Evolutionary conservation across 2,329 filamentous ascomycete species (phyloP).

Genomic region (Leptographium radiaticola): DNA sequence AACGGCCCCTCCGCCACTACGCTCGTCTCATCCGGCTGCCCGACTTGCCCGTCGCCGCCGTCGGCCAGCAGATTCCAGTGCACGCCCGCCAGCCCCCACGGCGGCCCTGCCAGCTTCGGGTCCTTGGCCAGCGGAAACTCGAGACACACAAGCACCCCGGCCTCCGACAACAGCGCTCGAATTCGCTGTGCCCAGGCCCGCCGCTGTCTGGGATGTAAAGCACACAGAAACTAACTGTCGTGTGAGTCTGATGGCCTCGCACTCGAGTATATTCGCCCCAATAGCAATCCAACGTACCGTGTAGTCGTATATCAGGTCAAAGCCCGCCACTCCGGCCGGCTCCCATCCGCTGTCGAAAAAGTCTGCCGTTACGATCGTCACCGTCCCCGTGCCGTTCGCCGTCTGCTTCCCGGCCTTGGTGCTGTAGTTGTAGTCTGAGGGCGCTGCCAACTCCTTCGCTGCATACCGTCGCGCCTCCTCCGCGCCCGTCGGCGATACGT

Average conservation of each 20-base stretch:
- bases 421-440: conserved; percentile 5
- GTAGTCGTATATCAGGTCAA: conserved; percentile 31
- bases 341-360: conserved; percentile 32
- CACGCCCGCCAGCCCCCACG: conserved; percentile 24
- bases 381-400: conserved; percentile 7
- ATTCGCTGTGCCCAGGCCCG: conserved; percentile 17
- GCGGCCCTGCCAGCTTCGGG: conserved; percentile 19
- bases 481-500: conserved; percentile 27
- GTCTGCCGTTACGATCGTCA: conserved; percentile 32
- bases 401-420: not conserved
- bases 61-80: conserved; percentile 20
- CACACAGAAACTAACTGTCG: conserved; percentile 17
- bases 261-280: too few species aligned
- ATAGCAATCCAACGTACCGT: conserved; percentile 16
- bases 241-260: not conserved
- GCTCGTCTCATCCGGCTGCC: not conserved
- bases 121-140: conserved; percentile 27
- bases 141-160: conserved; percentile 23
- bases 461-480: conserved; percentile 11
- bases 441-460: conserved; percentile 1
- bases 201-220: conserved; percentile 15
- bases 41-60: conserved; percentile 17
- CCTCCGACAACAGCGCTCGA: conserved; percentile 16
- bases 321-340: conserved; percentile 18
- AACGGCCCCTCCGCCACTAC: not conserved